Percentiles rank a stretch among this genome's conserved stretches.
Evolutionary conservation across 176 grass and related monocot species (phyloP).

Genomic region (Elymus sibiricus): DNA sequence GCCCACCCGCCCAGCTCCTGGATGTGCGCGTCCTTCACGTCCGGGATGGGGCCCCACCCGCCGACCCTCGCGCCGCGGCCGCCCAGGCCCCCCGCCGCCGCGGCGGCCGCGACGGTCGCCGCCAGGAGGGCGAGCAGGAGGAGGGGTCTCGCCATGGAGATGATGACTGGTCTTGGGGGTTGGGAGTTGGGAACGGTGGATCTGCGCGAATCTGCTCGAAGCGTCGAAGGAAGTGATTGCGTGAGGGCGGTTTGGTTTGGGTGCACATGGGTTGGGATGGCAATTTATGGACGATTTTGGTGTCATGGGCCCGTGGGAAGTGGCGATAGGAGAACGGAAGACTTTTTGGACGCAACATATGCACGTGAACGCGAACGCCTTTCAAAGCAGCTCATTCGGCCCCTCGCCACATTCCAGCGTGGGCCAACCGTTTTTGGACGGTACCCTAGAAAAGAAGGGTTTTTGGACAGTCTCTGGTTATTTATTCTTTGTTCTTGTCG

Average conservation of each 20-base stretch:
- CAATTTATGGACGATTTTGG: neutral
- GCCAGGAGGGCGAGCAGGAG: neutral
- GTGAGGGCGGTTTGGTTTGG: neutral
- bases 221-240: neutral
- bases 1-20: constrained; percentile 44
- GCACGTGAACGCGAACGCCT: too few species aligned
- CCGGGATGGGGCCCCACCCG: constrained; percentile 31
- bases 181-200: neutral
- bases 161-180: neutral
- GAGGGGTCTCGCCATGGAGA: neutral
- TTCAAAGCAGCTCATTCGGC: too few species aligned
- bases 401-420: too few species aligned
- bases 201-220: neutral
- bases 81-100: neutral
- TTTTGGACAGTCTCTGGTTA: too few species aligned
- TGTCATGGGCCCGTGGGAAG: too few species aligned
- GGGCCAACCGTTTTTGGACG: too few species aligned
- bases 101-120: neutral
- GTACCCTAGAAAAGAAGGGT: too few species aligned
- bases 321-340: too few species aligned
- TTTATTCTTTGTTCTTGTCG: too few species aligned
- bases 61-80: neutral
- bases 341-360: too few species aligned
- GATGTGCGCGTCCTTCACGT: constrained; percentile 21
- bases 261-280: neutral